Evolutionary conservation across 805 yeast species (phyloP).

Genomic region (Yamadazyma akitaensis): DNA sequence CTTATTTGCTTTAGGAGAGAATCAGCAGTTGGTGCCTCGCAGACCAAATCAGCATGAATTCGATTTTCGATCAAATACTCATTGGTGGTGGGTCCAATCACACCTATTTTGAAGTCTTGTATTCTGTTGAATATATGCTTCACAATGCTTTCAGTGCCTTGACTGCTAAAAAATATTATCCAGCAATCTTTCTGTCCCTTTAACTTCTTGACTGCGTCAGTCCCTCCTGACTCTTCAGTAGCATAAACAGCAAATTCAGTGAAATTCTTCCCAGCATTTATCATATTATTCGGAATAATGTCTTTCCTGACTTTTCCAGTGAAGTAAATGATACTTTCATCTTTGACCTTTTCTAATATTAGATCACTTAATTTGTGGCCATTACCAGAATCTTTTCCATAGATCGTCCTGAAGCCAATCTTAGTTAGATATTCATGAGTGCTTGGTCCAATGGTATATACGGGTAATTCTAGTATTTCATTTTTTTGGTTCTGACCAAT

Average conservation of each 20-base stretch:
- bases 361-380: slow-evolving; percentile 68
- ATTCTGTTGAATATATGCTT: slow-evolving; percentile 26
- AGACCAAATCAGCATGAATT: slow-evolving; percentile 58
- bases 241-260: slow-evolving; percentile 66
- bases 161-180: slow-evolving; percentile 89
- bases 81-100: slow-evolving; percentile 92
- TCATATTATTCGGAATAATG: slow-evolving; percentile 65
- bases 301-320: slow-evolving; percentile 87
- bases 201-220: slow-evolving; percentile 44
- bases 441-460: slow-evolving; percentile 91
- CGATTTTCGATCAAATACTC: slow-evolving; percentile 51
- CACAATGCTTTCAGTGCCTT: slow-evolving; percentile 70
- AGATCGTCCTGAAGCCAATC: slow-evolving; percentile 63
- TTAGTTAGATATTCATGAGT: slow-evolving; percentile 57
- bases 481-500: slow-evolving; percentile 7
- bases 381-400: slow-evolving; percentile 75
- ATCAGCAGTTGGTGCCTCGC: slow-evolving; percentile 68
- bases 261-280: slow-evolving; percentile 40
- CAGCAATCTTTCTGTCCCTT: slow-evolving; percentile 38
- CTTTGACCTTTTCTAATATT: slow-evolving; percentile 37
- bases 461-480: slow-evolving; percentile 46
- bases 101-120: slow-evolving; percentile 51
- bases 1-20: slow-evolving; percentile 45
- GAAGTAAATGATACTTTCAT: slow-evolving; percentile 55
- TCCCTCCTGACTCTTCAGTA: slow-evolving; percentile 44